Percentiles rank a stretch among this genome's conserved stretches.
Evolutionary conservation across 148 eudicot genomes (phyloP).

Genomic region (Camellia lanceoleosa): DNA sequence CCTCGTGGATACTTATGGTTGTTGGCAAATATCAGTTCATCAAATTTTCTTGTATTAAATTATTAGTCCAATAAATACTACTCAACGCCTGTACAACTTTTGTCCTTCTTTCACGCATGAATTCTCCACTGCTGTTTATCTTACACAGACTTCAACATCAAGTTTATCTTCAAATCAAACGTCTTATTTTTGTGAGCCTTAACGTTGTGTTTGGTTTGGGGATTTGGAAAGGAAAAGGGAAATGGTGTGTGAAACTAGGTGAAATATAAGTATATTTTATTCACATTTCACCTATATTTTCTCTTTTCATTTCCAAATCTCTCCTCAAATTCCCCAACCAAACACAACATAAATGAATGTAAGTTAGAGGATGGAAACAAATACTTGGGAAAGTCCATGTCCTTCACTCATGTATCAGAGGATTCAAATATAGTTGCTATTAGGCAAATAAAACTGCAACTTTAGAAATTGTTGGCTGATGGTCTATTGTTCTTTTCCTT

Average conservation of each 20-base stretch:
- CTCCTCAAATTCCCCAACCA: too few relatives aligned
- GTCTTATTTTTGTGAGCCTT: neutral
- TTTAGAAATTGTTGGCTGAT: neutral
- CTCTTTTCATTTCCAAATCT: too few relatives aligned
- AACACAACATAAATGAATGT: neutral
- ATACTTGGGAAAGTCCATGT: neutral
- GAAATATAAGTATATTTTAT: too few relatives aligned
- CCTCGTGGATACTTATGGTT: neutral
- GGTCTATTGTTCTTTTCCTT: slow-evolving; percentile 1
- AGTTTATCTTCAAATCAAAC: neutral
- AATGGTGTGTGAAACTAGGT: too few relatives aligned
- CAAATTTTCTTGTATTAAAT: neutral
- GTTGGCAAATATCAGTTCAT: neutral
- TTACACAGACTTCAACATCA: neutral
- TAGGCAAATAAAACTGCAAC: neutral
- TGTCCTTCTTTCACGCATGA: neutral
- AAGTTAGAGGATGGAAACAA: neutral
- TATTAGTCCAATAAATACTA: neutral
- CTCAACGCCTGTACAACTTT: neutral
- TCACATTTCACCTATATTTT: too few relatives aligned
- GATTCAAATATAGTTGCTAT: neutral
- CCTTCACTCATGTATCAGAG: neutral
- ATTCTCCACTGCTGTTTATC: neutral
- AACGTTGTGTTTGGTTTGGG: too few relatives aligned
- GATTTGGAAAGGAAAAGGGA: too few relatives aligned